Evolutionary conservation across 2,329 filamentous ascomycete genomes (phyloP).

Genomic region (Fusarium sp.): DNA sequence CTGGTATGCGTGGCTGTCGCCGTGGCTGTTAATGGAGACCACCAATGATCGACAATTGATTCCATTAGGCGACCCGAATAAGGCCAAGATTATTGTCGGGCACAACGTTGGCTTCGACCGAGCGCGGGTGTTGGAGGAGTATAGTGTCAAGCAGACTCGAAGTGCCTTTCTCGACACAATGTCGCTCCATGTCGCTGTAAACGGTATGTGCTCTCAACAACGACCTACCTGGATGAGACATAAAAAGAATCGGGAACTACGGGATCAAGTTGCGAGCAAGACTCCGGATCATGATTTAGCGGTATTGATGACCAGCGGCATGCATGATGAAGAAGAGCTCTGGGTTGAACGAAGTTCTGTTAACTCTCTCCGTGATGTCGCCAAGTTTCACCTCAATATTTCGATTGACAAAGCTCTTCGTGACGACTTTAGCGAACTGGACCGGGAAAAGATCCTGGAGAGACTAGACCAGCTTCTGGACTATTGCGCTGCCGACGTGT

Average conservation of each 20-base stretch:
- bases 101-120: slow-evolving; percentile 97
- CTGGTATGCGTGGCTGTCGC: slow-evolving; percentile 98
- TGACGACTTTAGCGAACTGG: slow-evolving; percentile 85
- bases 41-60: slow-evolving; percentile 82
- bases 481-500: slow-evolving; percentile 95
- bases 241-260: slow-evolving; percentile 85
- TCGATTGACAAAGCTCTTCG: slow-evolving; percentile 89
- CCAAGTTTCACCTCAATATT: slow-evolving; percentile 93
- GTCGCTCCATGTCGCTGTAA: slow-evolving; percentile 96
- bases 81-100: slow-evolving; percentile 82
- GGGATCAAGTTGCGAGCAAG: slow-evolving; percentile 79
- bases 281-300: slow-evolving; percentile 77
- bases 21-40: slow-evolving; percentile 89
- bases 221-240: slow-evolving; percentile 98
- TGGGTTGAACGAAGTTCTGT: slow-evolving; percentile 96
- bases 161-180: slow-evolving; percentile 96
- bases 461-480: slow-evolving; percentile 86
- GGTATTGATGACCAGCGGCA: slow-evolving; percentile 72
- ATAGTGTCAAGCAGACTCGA: slow-evolving; percentile 80
- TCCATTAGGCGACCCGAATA: slow-evolving; percentile 80
- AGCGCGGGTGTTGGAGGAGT: slow-evolving; percentile 88
- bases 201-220: slow-evolving; percentile 98
- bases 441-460: slow-evolving; percentile 73
- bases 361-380: slow-evolving; percentile 94
- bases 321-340: slow-evolving; percentile 91